Evolutionary conservation across 495 filamentous ascomycete species (phyloP), one percentile per base, ranked within the genome.

Genomic region (Melanomma pulvis-pyrius): DNA sequence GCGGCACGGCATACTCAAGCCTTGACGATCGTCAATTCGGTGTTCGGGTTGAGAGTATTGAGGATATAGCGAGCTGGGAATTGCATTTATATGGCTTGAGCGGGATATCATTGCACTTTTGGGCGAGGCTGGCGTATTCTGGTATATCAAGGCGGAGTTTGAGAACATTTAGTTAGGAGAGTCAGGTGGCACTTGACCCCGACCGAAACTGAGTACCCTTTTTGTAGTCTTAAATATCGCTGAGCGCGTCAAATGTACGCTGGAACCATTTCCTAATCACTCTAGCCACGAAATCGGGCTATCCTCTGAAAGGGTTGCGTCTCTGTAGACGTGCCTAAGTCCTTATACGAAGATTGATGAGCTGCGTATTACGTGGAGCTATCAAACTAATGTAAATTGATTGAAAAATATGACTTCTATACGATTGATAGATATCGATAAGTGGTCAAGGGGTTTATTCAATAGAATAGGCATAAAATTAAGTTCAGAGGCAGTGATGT

Each of bases 1-100:
- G 26, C 19, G 60, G 26, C 60, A 63, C 29, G 60, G 60, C 7
- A 44, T 48, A 13, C 50, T 63, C 12, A 63, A 50, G 60, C 60
- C 60, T 7, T 63, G 52, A 55, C 13, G n/a, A 3, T 3, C 39
- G n/a, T 44, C 17, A 2, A 6, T 6, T 2, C 17, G 39, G 39
- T 51, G 3, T 51, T 24, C 48, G 7, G 48, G 7, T 29, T 4
- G 26, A 51, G 19, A 7, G 8, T 6, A 26, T 25, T 25, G 22
- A 24, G 21, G 5, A 19, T 22, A 24, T 24, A 19, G 22, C 11
- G 21, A 2, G 13, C 24, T 48, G 44, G 4, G 17, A 48, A 48
- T 15, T 44, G 39, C 39, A 44, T 44, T 44, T 44, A 44, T 44
- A 44, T 44, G 39, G 39, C 39, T 44, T 44, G 39, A 44, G 39